Conservation (phyloP, 768 basidiomycete species). For the Pleurotus ostreatus region DNA sequence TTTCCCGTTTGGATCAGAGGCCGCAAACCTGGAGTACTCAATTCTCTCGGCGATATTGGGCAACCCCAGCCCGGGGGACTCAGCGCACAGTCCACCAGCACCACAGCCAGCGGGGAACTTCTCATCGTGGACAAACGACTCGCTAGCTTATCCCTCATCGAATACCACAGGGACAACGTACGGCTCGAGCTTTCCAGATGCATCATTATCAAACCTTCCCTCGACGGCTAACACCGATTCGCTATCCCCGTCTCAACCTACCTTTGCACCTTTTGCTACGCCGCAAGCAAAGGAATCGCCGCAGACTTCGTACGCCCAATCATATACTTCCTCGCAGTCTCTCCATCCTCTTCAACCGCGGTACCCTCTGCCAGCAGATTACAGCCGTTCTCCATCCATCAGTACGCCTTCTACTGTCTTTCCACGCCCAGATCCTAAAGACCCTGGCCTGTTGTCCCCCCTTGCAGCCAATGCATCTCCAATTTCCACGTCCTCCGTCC, state of each 20-base stretch:
- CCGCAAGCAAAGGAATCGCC: not conserved
- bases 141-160: constrained; percentile 35
- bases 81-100: constrained; percentile 36
- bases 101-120: constrained; percentile 32
- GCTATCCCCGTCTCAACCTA: not conserved
- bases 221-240: not conserved
- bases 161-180: constrained; percentile 25
- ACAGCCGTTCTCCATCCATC: constrained; percentile 8
- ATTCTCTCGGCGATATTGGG: constrained; percentile 91
- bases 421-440: constrained; percentile 7
- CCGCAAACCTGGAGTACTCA: constrained; percentile 91
- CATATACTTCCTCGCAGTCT: constrained; percentile 17
- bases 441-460: constrained; percentile 29
- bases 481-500: constrained; percentile 33
- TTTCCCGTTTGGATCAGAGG: constrained; percentile 79
- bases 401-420: constrained; percentile 8
- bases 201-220: constrained; percentile 29
- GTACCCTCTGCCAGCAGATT: constrained; percentile 24
- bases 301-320: constrained; percentile 19
- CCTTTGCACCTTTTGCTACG: not conserved
- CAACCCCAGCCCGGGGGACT: constrained; percentile 57
- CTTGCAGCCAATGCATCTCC: constrained; percentile 38
- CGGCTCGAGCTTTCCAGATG: constrained; percentile 33
- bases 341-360: constrained; percentile 49
- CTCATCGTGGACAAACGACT: constrained; percentile 29